Base-by-base conservation (phyloP, 495 filamentous ascomycete species). In the Entonaema liquescens region DNA sequence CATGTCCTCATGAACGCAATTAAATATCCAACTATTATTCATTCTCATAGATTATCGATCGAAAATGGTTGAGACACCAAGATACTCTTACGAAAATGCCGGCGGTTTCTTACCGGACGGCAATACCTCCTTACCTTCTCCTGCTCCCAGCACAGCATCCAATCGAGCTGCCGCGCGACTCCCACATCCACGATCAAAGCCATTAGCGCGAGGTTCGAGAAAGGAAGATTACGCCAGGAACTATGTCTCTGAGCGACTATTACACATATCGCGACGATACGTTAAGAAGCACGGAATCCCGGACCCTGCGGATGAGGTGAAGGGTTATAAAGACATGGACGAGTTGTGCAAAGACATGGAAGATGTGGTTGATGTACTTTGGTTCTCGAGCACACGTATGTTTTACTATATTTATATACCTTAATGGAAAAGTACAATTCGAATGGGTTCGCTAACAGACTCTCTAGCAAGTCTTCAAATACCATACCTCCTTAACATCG, bases 331-430 rank as follows among this genome's bases (percentile, higher is more conserved):
- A 56, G 87, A 77, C 65, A 90, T 95, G 77, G 81, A 76, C 15
- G 89, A 95, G 61, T 81, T 92, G 5, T 90, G 84, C 13, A 85
- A 81, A 52, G 92, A 96, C 74, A 77, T 97, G 0, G 90, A 93
- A 42, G 81, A 79, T 6, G 66, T 95, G 15, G 80, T 95, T 15
- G 90, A 95, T 79, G 86, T 94, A 11, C 78, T 97, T 7, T 97
- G 94, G 94, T 82, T 90, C 25, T 91, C 87, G 44, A 91, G 91
- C 2, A 95, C 93, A 9, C 92, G 93, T 95, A 83, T 67, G 92
- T 74, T 21, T 68, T 74, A 15, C 61, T 55, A 59, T 54, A 1
- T 1, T 49, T 9, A 19, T 25, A 36, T 60, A 5, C 21, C 11
- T 36, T 17, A 21, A 19, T 38, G 55, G n/a, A n/a, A n/a, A n/a